A percentile compares a stretch with the other conserved stretches of the same genome.
phyloP scores from a whole-genome alignment of 140 eudicot genomes.

The Anethum foeniculum region DNA sequence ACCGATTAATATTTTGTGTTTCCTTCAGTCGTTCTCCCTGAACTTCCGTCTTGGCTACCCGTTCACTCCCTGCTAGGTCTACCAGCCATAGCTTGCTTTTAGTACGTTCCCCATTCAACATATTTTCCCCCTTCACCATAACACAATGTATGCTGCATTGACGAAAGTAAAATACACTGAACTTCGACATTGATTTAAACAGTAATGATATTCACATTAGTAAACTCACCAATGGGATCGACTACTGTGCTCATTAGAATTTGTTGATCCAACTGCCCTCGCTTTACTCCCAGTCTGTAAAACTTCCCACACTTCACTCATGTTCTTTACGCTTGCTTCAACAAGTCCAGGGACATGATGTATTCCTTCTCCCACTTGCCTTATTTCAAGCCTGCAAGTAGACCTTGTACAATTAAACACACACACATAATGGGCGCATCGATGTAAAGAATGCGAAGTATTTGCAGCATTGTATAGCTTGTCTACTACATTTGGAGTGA shows the following conservation, averaged over 20 bases:
- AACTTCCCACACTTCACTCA: constrained; percentile 92
- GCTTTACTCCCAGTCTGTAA: constrained; percentile 75
- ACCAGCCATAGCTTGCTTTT: constrained; percentile 93
- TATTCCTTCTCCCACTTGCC: constrained; percentile 77
- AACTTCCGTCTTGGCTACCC: constrained; percentile 86
- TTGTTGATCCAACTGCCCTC: constrained; percentile 88
- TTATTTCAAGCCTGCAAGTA: constrained; percentile 68
- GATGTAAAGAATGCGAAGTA: neutral
- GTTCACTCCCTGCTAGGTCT: constrained; percentile 93
- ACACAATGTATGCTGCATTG: constrained; percentile 91
- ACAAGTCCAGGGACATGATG: constrained; percentile 93
- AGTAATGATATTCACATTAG: neutral
- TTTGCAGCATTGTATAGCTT: neutral
- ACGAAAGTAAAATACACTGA: constrained; percentile 6
- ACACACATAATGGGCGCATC: neutral
- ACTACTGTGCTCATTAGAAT: constrained; percentile 91
- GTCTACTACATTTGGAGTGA: neutral
- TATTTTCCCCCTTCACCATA: constrained; percentile 89
- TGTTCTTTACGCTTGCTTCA: constrained; percentile 74
- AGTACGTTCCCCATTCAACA: constrained; percentile 80
- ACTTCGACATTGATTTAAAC: neutral
- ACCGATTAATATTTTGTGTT: constrained; percentile 85
- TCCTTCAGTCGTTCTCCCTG: constrained; percentile 90
- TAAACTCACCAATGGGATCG: constrained; percentile 86
- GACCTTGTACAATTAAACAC: neutral